Conservation (phyloP, 2,329 filamentous ascomycete genomes). For the Talaromyces albobiverticillius region DNA sequence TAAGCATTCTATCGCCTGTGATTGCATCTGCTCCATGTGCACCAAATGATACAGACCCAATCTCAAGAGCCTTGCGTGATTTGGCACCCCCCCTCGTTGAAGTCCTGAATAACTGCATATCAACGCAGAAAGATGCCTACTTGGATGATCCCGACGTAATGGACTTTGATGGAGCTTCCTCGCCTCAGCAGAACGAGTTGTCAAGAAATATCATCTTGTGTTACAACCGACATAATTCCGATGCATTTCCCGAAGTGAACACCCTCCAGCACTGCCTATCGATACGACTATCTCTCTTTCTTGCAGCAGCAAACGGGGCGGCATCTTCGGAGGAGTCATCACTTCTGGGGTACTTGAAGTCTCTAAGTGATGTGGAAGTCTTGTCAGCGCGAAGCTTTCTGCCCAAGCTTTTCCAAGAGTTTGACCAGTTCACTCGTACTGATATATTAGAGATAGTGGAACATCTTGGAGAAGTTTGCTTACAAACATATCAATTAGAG, state of each 20-base stretch:
- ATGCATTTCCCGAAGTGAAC: conserved; percentile 28
- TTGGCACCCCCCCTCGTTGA: conserved; percentile 28
- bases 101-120: conserved; percentile 30
- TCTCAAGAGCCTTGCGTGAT: conserved; percentile 23
- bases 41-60: conserved; percentile 17
- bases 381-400: conserved; percentile 32
- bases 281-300: conserved; percentile 32
- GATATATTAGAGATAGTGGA: conserved; percentile 47
- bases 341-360: conserved; percentile 35
- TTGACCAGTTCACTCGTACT: conserved; percentile 26
- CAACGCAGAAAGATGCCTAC: conserved; percentile 18
- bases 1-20: conserved; percentile 35
- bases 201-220: conserved; percentile 24
- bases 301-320: conserved; percentile 1
- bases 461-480: conserved; percentile 46
- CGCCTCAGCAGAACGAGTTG: conserved; percentile 22
- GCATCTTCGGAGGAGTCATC: conserved; percentile 5
- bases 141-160: conserved; percentile 31
- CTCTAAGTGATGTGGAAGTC: conserved; percentile 36
- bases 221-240: conserved; percentile 30
- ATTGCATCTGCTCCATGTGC: conserved; percentile 22
- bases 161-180: conserved; percentile 43
- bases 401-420: conserved; percentile 29
- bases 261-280: conserved; percentile 38
- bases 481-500: conserved; percentile 59